Base-by-base conservation (phyloP, 345 rosid genomes). In the Pistacia atlantica region DNA sequence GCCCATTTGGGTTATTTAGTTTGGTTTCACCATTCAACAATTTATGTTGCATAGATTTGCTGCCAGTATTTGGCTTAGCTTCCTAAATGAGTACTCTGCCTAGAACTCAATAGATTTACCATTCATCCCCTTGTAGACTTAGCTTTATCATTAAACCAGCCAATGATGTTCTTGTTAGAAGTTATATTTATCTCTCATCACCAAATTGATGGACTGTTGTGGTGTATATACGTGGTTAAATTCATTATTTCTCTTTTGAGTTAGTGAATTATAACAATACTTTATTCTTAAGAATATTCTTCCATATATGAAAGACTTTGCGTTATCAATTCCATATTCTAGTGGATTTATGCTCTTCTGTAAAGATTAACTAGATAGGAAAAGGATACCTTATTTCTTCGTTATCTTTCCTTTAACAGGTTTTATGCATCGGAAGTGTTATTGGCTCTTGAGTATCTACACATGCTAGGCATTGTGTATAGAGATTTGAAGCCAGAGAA, bases 391-490 rank as follows among this genome's bases (percentile, higher is more conserved):
- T 72, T 57, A 46, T 46, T 1, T 46, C 31, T n/a, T 42, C 52
- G 3, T 33, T 4, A 62, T 42, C 4, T 57, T 4, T 49, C 59
- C 60, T 78, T 12, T n/a, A 38, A 64, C 88, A 92, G 98, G 85
- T 90, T 95, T 77, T 95, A 80, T 83, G 97, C 98, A 62, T 91
- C 95, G 28, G 98, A 95, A 83, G 94, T 95, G 81, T 71, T 95
- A 56, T 78, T 95, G 73, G 98, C 98, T 11, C 90, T 95, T 20
- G 97, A 93, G 83, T 95, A 95, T 64, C 82, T 95, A 48, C 98
- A 93, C 87, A 95, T 95, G 98, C 88, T 93, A 55, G 98, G 98
- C 31, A 89, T 95, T 11, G 98, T 95, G 2, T 95, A 95, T 76
- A 88, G 97, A 65, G 98, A 95, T 67, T 80, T 91, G 77, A 95